Conservation (phyloP, 2,329 filamentous ascomycete species). For the Ploettnerulaceae sp. region DNA sequence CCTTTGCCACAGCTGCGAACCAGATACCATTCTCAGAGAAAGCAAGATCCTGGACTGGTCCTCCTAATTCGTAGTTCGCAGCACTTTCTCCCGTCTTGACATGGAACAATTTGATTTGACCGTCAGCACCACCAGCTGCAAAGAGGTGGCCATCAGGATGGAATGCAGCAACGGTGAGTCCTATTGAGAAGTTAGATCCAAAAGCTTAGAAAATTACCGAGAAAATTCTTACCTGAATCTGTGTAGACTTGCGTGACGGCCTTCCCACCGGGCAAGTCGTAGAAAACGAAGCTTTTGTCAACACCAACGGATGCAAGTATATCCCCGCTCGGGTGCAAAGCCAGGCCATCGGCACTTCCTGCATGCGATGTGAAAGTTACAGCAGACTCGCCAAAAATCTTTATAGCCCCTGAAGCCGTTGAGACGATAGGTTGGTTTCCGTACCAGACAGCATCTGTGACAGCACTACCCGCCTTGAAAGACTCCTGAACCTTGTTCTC, state of each 20-base stretch:
- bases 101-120: slow-evolving; percentile 85
- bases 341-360: slow-evolving; percentile 70
- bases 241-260: slow-evolving; percentile 75
- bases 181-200: slow-evolving; percentile 21
- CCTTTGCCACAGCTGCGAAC: slow-evolving; percentile 78
- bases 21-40: slow-evolving; percentile 98
- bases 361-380: slow-evolving; percentile 73
- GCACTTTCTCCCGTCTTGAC: slow-evolving; percentile 73
- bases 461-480: slow-evolving; percentile 40
- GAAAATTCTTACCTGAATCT: slow-evolving; percentile 63
- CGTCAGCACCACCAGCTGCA: slow-evolving; percentile 73
- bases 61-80: slow-evolving; percentile 65
- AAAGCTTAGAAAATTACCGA: neutral
- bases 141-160: slow-evolving; percentile 96
- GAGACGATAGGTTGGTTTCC: slow-evolving; percentile 31
- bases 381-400: slow-evolving; percentile 68
- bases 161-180: slow-evolving; percentile 67
- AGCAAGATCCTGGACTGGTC: slow-evolving; percentile 67
- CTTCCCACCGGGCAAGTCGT: slow-evolving; percentile 66
- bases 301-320: slow-evolving; percentile 82
- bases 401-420: slow-evolving; percentile 53
- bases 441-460: slow-evolving; percentile 53
- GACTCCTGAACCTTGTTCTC: slow-evolving; percentile 61
- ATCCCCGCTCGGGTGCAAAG: slow-evolving; percentile 75
- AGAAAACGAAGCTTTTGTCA: slow-evolving; percentile 90